phyloP scores from a whole-genome alignment of 2,329 filamentous ascomycete genomes.

The Penicillium occitanis region DNA sequence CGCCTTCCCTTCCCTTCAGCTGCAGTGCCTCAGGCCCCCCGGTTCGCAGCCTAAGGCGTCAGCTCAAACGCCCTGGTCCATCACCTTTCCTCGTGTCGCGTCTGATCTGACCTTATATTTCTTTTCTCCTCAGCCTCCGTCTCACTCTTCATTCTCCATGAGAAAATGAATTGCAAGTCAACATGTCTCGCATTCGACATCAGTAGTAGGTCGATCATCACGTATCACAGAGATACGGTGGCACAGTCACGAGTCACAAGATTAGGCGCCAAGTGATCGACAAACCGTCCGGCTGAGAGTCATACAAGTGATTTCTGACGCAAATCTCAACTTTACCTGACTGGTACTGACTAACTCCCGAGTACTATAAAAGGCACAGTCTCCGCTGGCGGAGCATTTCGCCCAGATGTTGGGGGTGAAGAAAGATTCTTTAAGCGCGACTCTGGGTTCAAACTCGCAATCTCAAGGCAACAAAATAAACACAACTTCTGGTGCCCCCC shows the following conservation, averaged over 20 bases:
- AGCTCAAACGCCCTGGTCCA: not conserved
- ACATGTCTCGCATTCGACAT: not conserved
- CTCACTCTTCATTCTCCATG: not conserved
- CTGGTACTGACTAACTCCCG: not conserved
- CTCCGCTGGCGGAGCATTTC: constrained; percentile 15
- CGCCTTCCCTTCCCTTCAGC: constrained; percentile 15
- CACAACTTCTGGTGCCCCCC: not conserved
- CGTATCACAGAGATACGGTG: constrained; percentile 2
- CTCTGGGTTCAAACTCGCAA: constrained; percentile 4
- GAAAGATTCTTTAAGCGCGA: not conserved
- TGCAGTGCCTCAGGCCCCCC: constrained; percentile 4
- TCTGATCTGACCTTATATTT: not conserved
- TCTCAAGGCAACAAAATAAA: constrained; percentile 3
- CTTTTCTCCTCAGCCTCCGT: not conserved
- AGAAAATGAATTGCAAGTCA: not conserved
- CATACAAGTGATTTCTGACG: constrained; percentile 1
- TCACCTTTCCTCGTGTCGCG: not conserved
- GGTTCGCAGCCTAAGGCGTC: not conserved
- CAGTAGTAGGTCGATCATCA: constrained; percentile 2
- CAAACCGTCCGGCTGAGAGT: constrained; percentile 11
- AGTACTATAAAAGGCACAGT: not conserved
- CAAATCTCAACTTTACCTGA: not conserved
- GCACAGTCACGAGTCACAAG: constrained; percentile 20
- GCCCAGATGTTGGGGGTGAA: constrained; percentile 7
- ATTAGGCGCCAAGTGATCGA: constrained; percentile 18